Evolutionary conservation across 2,329 filamentous ascomycete genomes (phyloP), one percentile per base, ranked within the genome.

Genomic region (Colletotrichum cuscutae): DNA sequence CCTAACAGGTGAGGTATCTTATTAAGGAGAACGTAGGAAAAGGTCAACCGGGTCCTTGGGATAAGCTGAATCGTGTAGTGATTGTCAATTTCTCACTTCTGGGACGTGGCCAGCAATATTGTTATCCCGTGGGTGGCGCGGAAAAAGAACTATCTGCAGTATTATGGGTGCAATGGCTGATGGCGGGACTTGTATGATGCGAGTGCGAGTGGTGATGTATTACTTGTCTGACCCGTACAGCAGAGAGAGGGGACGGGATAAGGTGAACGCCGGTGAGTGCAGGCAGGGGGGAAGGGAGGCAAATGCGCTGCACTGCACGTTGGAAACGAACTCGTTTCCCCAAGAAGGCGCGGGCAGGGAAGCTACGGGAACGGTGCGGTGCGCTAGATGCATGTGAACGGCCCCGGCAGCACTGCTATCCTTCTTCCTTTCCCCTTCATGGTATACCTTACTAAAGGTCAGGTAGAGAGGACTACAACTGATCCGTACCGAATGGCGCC

Each of bases 291-390:
- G 22, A 46, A 22, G 32, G 65, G 65, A 58, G 69, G 58, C 65
- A 58, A 63, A 53, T 37, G 57, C 58, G 42, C 59, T 63, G 69
- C 65, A 72, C 35, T 63, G 69, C 69, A 72, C 35, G 37, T 60
- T 64, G 70, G 59, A 72, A 72, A 63, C 59, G 53, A 69, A 53
- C 60, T 72, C 58, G 65, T 59, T 72, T 69, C 65, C 42, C 59
- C 42, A 26, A 69, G 49, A 54, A 19, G 62, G 62, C 32, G 52
- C 3, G 9, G 46, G 35, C 12, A 42, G 37, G 46, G 54, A 30
- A 68, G 65, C 65, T 72, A 56, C 42, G 42, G 65, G 49, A 65
- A 68, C 64, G 69, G 30, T 52, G 65, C 56, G 32, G 57, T 30
- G 46, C 30, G 30, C 28, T 56, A 52, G 56, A 70, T 15, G 60